These are phyloP conservation scores for Penicillium ucsense DNA, from an alignment of 495 filamentous ascomycete genomes.

Conservation along the genomic window DNA sequence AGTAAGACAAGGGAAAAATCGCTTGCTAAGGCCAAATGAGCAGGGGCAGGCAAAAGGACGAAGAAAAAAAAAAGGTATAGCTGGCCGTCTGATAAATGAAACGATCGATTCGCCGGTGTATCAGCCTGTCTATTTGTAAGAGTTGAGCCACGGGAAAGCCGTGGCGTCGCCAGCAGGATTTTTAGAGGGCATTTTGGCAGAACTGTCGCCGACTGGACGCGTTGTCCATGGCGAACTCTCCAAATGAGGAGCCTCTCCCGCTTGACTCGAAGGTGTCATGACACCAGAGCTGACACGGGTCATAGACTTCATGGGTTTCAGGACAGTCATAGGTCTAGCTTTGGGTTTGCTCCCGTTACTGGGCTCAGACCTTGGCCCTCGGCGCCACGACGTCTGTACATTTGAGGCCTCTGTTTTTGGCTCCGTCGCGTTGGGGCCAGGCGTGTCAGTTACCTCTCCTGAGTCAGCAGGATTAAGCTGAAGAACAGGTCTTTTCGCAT, in stretches of 20 bases:
- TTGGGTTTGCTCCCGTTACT: slow-evolving; percentile 34
- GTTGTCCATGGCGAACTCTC: slow-evolving; percentile 17
- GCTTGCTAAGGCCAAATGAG: background rate
- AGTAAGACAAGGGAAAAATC: background rate
- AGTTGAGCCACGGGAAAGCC: slow-evolving; percentile 88
- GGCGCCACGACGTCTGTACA: slow-evolving; percentile 64
- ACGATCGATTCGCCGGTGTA: too few species aligned
- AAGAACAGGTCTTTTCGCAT: slow-evolving; percentile 26
- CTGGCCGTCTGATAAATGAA: too few species aligned
- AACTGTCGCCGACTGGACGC: slow-evolving; percentile 14
- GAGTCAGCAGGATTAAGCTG: background rate
- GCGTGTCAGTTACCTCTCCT: background rate
- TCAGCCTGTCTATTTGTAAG: slow-evolving; percentile 2
- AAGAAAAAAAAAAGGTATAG: too few species aligned
- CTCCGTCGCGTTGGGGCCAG: slow-evolving; percentile 17
- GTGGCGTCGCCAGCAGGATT: slow-evolving; percentile 91
- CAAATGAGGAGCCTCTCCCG: slow-evolving; percentile 13
- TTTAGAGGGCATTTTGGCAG: slow-evolving; percentile 26
- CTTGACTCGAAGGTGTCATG: slow-evolving; percentile 22
- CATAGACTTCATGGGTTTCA: slow-evolving; percentile 53
- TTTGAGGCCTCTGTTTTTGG: slow-evolving; percentile 36
- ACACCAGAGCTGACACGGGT: slow-evolving; percentile 28
- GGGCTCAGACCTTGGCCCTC: slow-evolving; percentile 40
- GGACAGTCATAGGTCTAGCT: slow-evolving; percentile 63
- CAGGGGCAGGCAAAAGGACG: background rate